Base-by-base conservation (phyloP, 2,329 filamentous ascomycete genomes). In the Claviceps capensis region DNA sequence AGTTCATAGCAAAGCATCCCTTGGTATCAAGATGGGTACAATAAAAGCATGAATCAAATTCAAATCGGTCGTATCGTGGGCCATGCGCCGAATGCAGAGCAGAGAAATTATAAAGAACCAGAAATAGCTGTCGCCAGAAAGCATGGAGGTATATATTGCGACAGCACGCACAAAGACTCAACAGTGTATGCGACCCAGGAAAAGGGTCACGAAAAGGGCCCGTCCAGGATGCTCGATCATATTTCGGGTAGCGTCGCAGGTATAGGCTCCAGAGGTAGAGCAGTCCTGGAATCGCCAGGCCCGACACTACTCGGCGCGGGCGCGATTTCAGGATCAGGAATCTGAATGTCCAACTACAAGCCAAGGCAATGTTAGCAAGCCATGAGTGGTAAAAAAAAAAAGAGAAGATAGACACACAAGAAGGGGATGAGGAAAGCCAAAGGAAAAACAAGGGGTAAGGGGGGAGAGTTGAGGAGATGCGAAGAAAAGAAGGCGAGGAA, bases 241-340 rank as follows among this genome's bases (percentile, higher is more conserved):
- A 17, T 22, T 61, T 46, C 64, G 49, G 56, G 57, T 13, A 60
- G 57, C 44, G 62, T 26, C 4, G 55, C 60, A 8, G 60, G 57
- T 3, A 57, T 54, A 19, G 62, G 59, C 62, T 70, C 60, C 61
- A 71, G 37, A 42, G 65, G 60, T 42, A 69, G 50, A 9, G 58
- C 64, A 30, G 63, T 64, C 48, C 61, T 59, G 17, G 68, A 67
- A 49, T 67, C 67, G 38, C 67, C 68, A 1, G 71, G 67, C 19
- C 62, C 63, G 14, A 61, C 55, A 11, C 71, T 76, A 54, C 71
- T 76, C 9, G 68, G 70, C 47, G 72, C 74, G 3, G 74, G 70
- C 2, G 76, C 78, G 54, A 88, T 81, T 59, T 87, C 83, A 1
- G 86, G 86, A 63, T 90, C 85, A 4, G 85, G 82, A 53, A 90